Percentiles rank a stretch among this genome's conserved stretches.
phyloP scores from a whole-genome alignment of 805 yeast species.

The Ogataea ramenticola region DNA sequence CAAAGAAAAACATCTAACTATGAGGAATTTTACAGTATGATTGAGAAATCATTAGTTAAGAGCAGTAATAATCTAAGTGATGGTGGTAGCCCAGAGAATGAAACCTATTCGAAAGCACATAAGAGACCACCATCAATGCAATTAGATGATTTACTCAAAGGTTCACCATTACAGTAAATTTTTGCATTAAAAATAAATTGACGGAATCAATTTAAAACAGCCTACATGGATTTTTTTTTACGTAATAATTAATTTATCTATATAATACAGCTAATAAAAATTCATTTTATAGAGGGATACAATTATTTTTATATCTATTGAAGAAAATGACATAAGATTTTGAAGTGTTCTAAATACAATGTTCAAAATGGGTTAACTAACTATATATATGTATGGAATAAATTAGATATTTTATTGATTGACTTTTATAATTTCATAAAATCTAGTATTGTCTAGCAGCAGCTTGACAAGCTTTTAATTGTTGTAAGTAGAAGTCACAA shows the following conservation, averaged over 20 bases:
- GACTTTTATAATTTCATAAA: not conserved
- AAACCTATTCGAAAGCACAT: not conserved
- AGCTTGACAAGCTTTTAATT: conserved; percentile 94
- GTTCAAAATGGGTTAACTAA: too few species aligned
- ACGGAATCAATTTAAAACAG: too few species aligned
- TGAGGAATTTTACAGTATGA: not conserved
- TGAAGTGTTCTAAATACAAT: too few species aligned
- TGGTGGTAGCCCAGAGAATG: not conserved
- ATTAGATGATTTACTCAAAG: conserved; percentile 26
- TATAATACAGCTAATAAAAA: too few species aligned
- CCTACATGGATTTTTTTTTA: too few species aligned
- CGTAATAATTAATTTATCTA: too few species aligned
- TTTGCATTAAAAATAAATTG: too few species aligned
- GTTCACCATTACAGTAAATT: not conserved
- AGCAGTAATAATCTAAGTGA: not conserved
- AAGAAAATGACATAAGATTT: too few species aligned
- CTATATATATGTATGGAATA: too few species aligned
- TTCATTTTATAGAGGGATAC: too few species aligned
- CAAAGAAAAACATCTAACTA: not conserved
- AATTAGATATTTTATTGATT: too few species aligned
- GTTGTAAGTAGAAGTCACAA: conserved; percentile 95
- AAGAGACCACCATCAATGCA: conserved; percentile 30
- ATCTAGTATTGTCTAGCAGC: conserved; percentile 74
- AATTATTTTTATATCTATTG: too few species aligned
- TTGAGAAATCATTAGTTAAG: not conserved